Conservation (phyloP, 345 rosid species). For the Eucalyptus cladocalyx region DNA sequence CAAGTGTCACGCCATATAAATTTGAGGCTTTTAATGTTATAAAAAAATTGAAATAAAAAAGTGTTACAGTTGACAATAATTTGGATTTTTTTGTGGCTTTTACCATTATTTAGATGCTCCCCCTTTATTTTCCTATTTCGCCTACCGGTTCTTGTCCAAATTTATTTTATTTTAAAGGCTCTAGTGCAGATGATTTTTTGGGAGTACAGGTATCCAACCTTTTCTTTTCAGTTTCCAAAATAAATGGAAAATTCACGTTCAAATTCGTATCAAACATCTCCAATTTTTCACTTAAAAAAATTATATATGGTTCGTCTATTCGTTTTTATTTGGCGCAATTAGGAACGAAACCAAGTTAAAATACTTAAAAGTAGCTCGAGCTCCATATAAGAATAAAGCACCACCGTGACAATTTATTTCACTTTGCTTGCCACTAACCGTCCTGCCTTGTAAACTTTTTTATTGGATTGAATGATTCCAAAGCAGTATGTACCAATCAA, state of each 20-base stretch:
- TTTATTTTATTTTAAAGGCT: neutral
- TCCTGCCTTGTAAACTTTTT: neutral
- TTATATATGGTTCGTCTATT: neutral
- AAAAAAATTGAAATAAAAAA: no score
- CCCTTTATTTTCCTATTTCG: neutral
- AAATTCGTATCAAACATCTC: neutral
- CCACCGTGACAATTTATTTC: neutral
- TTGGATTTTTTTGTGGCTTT: no score
- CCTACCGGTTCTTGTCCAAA: neutral
- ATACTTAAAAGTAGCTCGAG: neutral
- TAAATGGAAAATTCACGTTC: neutral
- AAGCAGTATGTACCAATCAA: fast-evolving
- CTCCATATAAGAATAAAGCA: neutral
- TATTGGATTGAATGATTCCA: neutral
- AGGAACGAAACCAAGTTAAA: neutral
- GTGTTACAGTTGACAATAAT: no score
- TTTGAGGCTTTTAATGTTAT: no score
- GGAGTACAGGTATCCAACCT: neutral
- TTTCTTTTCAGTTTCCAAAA: neutral
- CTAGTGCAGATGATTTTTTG: neutral
- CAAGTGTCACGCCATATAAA: no score
- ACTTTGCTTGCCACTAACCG: neutral
- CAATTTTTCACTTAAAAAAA: neutral
- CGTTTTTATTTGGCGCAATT: neutral
- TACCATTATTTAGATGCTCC: neutral